Evolutionary conservation across 306 rosid species (phyloP), one percentile per base, ranked within the genome.

Genomic region (Herpetospermum pedunculosum): DNA sequence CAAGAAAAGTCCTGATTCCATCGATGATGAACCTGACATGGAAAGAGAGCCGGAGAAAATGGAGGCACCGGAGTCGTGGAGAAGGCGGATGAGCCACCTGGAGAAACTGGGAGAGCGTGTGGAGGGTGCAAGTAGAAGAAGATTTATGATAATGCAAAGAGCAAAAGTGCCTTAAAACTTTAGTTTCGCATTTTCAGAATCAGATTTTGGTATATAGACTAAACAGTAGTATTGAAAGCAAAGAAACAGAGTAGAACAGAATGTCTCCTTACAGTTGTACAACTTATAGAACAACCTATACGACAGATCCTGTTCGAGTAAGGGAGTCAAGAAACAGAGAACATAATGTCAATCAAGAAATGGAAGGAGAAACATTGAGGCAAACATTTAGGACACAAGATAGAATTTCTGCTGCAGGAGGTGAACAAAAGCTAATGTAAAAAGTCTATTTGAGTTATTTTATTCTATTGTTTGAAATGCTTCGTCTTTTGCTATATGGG

Each of bases 21-120:
- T 46, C 8, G 86, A 80, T 26, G 73, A 57, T 29, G 85, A 83
- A 44, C 47, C 77, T 3, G 86, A 84, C 69, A 25, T 68, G 6
- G 83, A 77, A 38, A 77, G 78, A 70, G 76, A 75, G 43, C 32
- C 58, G 48, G 77, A 49, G 5, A 23, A 81, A 37, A 16, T 44
- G 4, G 65, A 73, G 18, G 76, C 90, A 5, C 16, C 92, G 2
- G 86, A 83, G 40, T 83, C 88, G 11, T 86, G 93, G 93, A 85
- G 70, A 75, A 86, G 83, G 81, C 80, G 96, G 69, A 92, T 92
- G 97, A 77, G 80, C 48, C 96, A 90, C 85, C 85, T 92, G 80
- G 91, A 86, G 64, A 90, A 88, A 80, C 90, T 90, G 62, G 98
- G 96, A 48, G 96, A 88, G 80, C 82, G 77, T 7, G 96, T 80